These are phyloP conservation scores for Diaporthe nobilis DNA, from an alignment of 2,329 filamentous ascomycete species.

Conservation along the genomic window DNA sequence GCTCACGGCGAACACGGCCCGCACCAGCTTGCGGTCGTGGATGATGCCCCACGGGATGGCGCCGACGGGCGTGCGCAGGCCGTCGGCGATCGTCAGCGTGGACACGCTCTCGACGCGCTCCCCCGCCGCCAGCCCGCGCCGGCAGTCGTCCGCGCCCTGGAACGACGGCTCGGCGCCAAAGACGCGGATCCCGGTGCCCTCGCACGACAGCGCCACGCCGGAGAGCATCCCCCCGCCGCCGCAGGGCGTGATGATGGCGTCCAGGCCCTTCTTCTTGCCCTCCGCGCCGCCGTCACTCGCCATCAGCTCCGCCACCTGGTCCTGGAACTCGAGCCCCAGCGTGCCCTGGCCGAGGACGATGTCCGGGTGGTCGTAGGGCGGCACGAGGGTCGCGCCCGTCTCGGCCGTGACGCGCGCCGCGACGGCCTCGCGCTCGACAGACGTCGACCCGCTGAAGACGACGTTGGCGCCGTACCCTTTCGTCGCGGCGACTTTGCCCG, in stretches of 20 bases:
- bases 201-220: slow-evolving; percentile 83
- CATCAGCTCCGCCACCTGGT: slow-evolving; percentile 75
- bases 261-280: slow-evolving; percentile 57
- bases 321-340: slow-evolving; percentile 83
- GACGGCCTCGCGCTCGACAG: slow-evolving; percentile 83
- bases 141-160: slow-evolving; percentile 87
- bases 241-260: slow-evolving; percentile 85
- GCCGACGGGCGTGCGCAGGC: slow-evolving; percentile 87
- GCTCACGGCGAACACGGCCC: slow-evolving; percentile 78
- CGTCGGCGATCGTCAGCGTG: slow-evolving; percentile 89
- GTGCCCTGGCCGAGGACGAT: slow-evolving; percentile 97
- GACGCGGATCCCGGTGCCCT: slow-evolving; percentile 79
- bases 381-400: slow-evolving; percentile 84
- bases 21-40: slow-evolving; percentile 77
- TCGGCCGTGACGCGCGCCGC: slow-evolving; percentile 76
- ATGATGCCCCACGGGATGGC: slow-evolving; percentile 83
- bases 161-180: slow-evolving; percentile 91
- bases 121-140: slow-evolving; percentile 76
- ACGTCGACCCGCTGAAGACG: slow-evolving; percentile 86
- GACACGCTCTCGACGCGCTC: slow-evolving; percentile 77
- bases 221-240: slow-evolving; percentile 91
- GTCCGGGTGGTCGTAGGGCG: slow-evolving; percentile 93
- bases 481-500: slow-evolving; percentile 90
- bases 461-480: slow-evolving; percentile 82
- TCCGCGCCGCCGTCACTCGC: slow-evolving; percentile 17